Conservation (phyloP, 2,329 filamentous ascomycete species). For the Trichoderma harzianum region DNA sequence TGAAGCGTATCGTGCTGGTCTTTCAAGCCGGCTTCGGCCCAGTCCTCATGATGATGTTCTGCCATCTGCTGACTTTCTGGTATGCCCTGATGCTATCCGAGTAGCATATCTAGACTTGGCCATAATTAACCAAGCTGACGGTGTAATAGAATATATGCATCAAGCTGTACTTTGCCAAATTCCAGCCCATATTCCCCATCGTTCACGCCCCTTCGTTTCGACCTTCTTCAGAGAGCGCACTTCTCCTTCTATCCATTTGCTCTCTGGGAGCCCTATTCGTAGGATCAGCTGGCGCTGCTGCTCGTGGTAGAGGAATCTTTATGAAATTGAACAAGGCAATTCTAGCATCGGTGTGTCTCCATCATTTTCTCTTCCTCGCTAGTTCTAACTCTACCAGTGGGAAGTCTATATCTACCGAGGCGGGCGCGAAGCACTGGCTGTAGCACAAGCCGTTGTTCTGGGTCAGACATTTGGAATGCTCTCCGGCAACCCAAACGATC, state of each 20-base stretch:
- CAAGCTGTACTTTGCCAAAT: conserved; percentile 23
- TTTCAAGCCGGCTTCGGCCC: conserved; percentile 17
- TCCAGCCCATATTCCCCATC: conserved; percentile 24
- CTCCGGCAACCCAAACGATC: conserved; percentile 17
- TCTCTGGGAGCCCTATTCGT: conserved; percentile 36
- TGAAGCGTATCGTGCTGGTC: conserved; percentile 15
- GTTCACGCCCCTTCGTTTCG: conserved; percentile 22
- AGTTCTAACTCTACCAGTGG: not conserved
- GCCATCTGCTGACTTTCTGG: conserved; percentile 22
- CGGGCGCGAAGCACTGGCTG: conserved; percentile 4
- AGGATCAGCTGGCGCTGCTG: conserved; percentile 29
- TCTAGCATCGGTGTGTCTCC: conserved; percentile 18
- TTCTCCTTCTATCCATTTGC: conserved; percentile 36
- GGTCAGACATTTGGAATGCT: conserved; percentile 22
- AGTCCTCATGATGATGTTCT: conserved; percentile 1
- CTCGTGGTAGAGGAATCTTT: conserved; percentile 24
- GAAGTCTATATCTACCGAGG: conserved; percentile 2
- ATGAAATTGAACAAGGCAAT: conserved; percentile 20
- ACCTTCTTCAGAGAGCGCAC: conserved; percentile 28
- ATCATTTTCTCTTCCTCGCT: not conserved
- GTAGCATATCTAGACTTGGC: not conserved
- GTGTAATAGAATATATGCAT: conserved; percentile 23
- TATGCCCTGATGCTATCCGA: not conserved
- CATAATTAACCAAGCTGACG: not conserved
- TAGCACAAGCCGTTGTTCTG: conserved; percentile 15